Evolutionary conservation across 345 rosid species (phyloP).

Genomic region (Bruguiera parviflora): DNA sequence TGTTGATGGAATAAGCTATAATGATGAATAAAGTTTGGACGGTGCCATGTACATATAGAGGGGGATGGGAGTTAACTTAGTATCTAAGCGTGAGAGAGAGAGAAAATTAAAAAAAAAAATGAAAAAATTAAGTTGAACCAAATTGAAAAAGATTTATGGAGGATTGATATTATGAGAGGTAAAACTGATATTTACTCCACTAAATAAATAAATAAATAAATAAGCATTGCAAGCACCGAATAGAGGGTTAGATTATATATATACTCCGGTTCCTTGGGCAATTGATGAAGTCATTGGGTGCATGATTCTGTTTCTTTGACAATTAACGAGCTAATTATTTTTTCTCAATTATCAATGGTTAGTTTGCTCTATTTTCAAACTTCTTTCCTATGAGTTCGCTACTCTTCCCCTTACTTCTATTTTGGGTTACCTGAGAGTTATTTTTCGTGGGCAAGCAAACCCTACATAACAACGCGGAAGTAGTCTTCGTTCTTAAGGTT

Average conservation of each 20-base stretch:
- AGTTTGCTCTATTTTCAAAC: not conserved
- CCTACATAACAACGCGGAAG: not conserved
- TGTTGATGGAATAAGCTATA: not conserved
- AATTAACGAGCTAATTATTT: not conserved
- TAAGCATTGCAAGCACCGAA: not conserved
- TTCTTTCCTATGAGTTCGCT: not conserved
- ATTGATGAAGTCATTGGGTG: slow-evolving; percentile 17
- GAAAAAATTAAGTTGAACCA: too few species aligned
- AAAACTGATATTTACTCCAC: too few species aligned
- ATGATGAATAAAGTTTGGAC: too few species aligned
- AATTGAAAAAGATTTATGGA: too few species aligned
- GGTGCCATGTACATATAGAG: too few species aligned
- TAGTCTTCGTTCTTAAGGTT: slow-evolving; percentile 41
- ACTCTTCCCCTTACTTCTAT: slow-evolving; percentile 26
- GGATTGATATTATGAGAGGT: too few species aligned
- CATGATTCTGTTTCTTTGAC: slow-evolving; percentile 23
- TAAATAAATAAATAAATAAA: too few species aligned
- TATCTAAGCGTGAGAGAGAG: too few species aligned
- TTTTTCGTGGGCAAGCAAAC: slow-evolving; percentile 23
- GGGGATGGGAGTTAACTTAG: too few species aligned
- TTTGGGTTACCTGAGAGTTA: slow-evolving; percentile 28
- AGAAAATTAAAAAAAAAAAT: too few species aligned
- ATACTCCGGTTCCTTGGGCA: slow-evolving; percentile 21
- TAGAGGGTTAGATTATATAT: not conserved
- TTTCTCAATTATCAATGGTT: not conserved